Evolutionary conservation across 2,329 filamentous ascomycete genomes (phyloP), one percentile per base, ranked within the genome.

Genomic region (Ascosphaera aggregata): DNA sequence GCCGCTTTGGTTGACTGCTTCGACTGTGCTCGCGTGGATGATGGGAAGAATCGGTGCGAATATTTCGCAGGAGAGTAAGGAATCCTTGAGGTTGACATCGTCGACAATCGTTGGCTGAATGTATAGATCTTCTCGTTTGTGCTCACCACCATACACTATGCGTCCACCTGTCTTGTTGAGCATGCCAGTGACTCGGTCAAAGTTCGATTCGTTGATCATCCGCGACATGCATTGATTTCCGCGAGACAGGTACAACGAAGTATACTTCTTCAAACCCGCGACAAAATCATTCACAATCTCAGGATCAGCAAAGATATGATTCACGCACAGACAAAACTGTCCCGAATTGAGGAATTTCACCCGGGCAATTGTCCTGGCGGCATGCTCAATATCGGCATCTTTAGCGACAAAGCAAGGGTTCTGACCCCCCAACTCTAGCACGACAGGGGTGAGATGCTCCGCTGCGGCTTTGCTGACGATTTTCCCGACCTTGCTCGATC

Each of bases 51-150:
- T 66, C n/a, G 89, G 89, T 4, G 86, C 89, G 53, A 98, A 98
- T 34, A 76, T 81, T 61, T 98, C 89, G 45, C 92, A 72, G 18
- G 62, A 61, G 51, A 94, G 69, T 57, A 94, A 71, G 5, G 76
- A 67, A 58, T 93, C 86, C 37, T 85, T 68, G 13, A 69, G 53
- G 44, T 72, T 73, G 46, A 80, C 66, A 30, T 94, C 77, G 43
- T 81, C 67, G n/a, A 98, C 74, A n/a, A 86, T 73, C 0, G 89
- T 98, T 1, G 85, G 81, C 54, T 86, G 82, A 48, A 98, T 89
- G 58, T 79, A 94, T 38, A 79, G 73, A 22, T 81, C 69, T 27
- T 68, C 64, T 53, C 80, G 75, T 54, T 95, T 82, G 61, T 79
- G 75, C 40, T 75, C 72, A 37, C 89, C 89, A 39, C 89, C 89